A percentile compares a stretch with the other conserved stretches of the same genome.
Conservation (phyloP, 306 rosid species). For the Quercus engelmannii region DNA sequence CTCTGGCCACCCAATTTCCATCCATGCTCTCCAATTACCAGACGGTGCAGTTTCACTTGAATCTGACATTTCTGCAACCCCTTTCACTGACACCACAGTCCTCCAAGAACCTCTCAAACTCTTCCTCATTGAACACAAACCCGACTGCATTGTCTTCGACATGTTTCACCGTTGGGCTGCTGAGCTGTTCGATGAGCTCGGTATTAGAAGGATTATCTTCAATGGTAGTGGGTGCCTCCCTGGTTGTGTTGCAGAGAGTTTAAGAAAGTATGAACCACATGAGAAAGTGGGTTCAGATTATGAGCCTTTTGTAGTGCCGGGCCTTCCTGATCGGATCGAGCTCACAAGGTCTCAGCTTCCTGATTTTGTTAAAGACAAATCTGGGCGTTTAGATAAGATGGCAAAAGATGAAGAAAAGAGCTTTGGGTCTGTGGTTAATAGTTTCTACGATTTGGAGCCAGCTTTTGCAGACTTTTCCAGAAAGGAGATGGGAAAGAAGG, state of each 20-base stretch:
- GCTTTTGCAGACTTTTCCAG: constrained; percentile 38
- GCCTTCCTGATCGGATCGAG: constrained; percentile 42
- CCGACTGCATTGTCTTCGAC: constrained; percentile 54
- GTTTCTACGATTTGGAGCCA: constrained; percentile 54
- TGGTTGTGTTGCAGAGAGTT: constrained; percentile 33
- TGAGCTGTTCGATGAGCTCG: constrained; percentile 25
- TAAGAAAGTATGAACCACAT: constrained; percentile 5
- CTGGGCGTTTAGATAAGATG: constrained; percentile 3
- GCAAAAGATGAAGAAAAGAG: constrained; percentile 31
- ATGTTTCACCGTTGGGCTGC: constrained; percentile 50
- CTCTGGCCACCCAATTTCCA: constrained; percentile 22
- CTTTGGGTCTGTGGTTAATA: constrained; percentile 45
- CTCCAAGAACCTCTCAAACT: constrained; percentile 44
- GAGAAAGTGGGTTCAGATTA: constrained; percentile 37
- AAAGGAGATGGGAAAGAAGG: constrained; percentile 27
- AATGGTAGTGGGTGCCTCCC: constrained; percentile 53
- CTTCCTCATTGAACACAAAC: constrained; percentile 29
- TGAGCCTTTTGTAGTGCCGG: constrained; percentile 43
- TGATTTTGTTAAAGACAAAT: constrained; percentile 9
- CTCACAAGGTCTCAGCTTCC: constrained; percentile 55
- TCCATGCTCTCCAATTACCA: constrained; percentile 29
- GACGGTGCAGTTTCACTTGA: constrained; percentile 23
- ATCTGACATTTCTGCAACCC: constrained; percentile 39
- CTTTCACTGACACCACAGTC: constrained; percentile 29
- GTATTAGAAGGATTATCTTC: constrained; percentile 38